Base-by-base conservation (phyloP, 1,284 basidiomycete species). In the Laetiporus sulphureus region DNA sequence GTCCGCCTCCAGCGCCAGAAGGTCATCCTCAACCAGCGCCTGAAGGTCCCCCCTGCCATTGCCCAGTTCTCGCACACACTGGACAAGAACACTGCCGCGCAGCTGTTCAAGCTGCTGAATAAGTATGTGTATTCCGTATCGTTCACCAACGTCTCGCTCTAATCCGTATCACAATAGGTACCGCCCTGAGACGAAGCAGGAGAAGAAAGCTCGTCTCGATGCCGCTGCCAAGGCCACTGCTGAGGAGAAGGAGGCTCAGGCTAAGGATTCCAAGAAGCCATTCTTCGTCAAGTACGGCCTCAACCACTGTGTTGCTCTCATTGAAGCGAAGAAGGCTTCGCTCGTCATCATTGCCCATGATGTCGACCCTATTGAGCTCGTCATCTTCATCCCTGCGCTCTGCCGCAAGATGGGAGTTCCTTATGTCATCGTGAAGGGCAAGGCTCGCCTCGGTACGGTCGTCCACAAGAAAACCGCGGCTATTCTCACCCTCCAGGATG, bases 361-460 rank as follows among this genome's bases (percentile, higher is more conserved):
- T 67, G 95, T 98, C 53, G 95, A 98, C 77, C 95, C 95, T 42
- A 95, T 98, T 52, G 95, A 99, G 71, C 87, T 99, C 58, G 92
- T 95, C 54, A 80, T 99, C 71, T 98, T 93, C 87, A 77, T 99
- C 47, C 95, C 95, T 49, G 93, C 95, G 46, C 84, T 98, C 51
- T 99, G 95, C 77, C 83, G 93, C 68, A 97, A 97, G 84, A 96
- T 97, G 93, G 94, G 93, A 64, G 83, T 97, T 37, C 92, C 92
- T 25, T 98, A 98, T 72, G 91, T 95, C 53, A 97, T 99, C 58
- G 92, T 97, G 60, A 96, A 97, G 79, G 86, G 85, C 72, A 98
- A 97, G 75, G 89, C 94, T 45, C 91, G 95, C 64, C 87, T 98
- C 57, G 95, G 95, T 56, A 91, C 91, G 12, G 89, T 95, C 46